Evolutionary conservation across 2,329 filamentous ascomycete genomes (phyloP), one percentile per base, ranked within the genome.

Genomic region (Colletotrichum magnum): DNA sequence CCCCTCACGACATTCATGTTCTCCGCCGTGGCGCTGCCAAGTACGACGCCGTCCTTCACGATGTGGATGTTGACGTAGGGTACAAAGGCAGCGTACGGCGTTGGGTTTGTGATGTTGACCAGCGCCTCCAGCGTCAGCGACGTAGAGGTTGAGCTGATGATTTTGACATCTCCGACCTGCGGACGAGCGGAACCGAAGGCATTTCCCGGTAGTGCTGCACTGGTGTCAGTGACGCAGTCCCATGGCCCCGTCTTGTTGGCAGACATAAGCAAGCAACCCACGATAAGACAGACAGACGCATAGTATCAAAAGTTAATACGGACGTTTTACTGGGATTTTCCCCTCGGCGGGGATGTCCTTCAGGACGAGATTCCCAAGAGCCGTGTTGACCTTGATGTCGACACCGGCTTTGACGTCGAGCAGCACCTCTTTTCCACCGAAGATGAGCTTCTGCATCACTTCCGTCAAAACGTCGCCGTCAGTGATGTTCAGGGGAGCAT

Each of bases 241-340:
- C 18, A 10, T 36, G 28, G 28, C 24, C 24, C 48, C 54, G 39
- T 64, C 26, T 50, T n/a, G 39, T 32, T 45, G 64, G 52, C 64
- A 70, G 58, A 70, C 63, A 68, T 43, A 62, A 45, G 54, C 57
- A 60, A 57, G 51, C 58, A 71, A 66, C 64, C 64, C 68, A 72
- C 72, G 76, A 76, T 68, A 50, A 73, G 77, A 83, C 79, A 73
- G 77, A 83, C 79, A 80, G 77, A 79, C 78, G 7, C 32, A 36
- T 36, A 77, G 76, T 80, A 82, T 79, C 75, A 81, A 84, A 87
- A 84, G 32, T 82, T 85, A 86, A 81, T 86, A 94, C 95, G 90
- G 92, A 97, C 94, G 93, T 89, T 97, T 97, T 84, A 98, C 89
- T 81, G 93, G 93, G 77, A 99, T 91, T 76, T 91, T 89, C 74